Base-by-base conservation (phyloP, 2,329 filamentous ascomycete species). In the Clonostachys solani region DNA sequence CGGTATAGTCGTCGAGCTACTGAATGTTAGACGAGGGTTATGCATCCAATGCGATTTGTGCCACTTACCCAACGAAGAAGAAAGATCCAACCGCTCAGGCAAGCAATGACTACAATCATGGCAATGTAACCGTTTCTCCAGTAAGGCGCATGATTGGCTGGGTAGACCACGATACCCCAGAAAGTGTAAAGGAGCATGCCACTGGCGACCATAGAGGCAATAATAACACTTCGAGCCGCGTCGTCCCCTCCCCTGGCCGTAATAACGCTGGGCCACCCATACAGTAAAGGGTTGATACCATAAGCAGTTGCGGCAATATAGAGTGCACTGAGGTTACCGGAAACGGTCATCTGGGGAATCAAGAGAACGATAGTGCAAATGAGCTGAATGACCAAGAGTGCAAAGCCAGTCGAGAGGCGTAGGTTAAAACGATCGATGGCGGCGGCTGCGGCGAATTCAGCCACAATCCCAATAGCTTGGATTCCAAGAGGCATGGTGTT, bases 141-240 rank as follows among this genome's bases (percentile, higher is more conserved):
- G 45, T 72, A 72, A 4, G 69, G 68, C 0, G 68, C 68, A 49
- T 73, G 66, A 6, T 60, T 61, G 1, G 68, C 68, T 12, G 66
- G 58, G 41, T 73, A 73, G 8, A 74, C 51, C 0, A 60, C 54
- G 6, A 74, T 69, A 0, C 69, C 71, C 70, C 71, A 74, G 43
- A 72, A 73, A 0, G 71, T 72, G 50, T 68, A 73, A 23, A 74
- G 49, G 1, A 66, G 56, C 40, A 62, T 63, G 13, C 64, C 62
- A 3, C 62, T 60, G 19, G 66, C 63, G 12, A 67, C 70, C 68
- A 73, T 72, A 0, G 60, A 60, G 38, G 65, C 67, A 0, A 74
- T 50, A 0, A 65, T 66, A 4, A 73, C 60, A 12, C 64, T 64
- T 12, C 71, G 56, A 0, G 61, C 51, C 2, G 69, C 68, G 47